A percentile compares a stretch with the other conserved stretches of the same genome.
Evolutionary conservation across 495 filamentous ascomycete genomes (phyloP).

Genomic region (Darksidea phi): DNA sequence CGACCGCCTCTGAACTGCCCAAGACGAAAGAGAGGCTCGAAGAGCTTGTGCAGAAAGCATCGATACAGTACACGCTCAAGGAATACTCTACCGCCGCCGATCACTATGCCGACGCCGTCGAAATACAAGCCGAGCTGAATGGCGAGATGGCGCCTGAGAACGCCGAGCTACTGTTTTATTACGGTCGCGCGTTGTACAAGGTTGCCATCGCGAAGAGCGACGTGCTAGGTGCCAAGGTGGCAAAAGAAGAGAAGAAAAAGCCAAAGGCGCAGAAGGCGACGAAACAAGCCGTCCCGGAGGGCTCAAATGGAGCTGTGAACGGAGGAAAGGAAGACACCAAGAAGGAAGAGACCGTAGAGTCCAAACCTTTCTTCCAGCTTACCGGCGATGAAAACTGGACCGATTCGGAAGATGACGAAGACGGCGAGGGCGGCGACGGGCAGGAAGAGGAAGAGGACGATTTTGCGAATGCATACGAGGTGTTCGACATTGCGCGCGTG

Average conservation of each 20-base stretch:
- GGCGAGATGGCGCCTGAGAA: conserved; percentile 88
- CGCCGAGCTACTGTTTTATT: conserved; percentile 87
- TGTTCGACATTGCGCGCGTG: conserved; percentile 85
- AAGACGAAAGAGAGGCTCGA: conserved; percentile 39
- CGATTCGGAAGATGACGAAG: conserved; percentile 70
- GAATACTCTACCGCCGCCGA: conserved; percentile 82
- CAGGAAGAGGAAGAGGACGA: conserved; percentile 78
- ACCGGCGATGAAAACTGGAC: conserved; percentile 92
- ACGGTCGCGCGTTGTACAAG: conserved; percentile 88
- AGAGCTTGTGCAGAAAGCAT: conserved; percentile 57
- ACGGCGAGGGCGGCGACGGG: conserved; percentile 45
- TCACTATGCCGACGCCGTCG: conserved; percentile 80
- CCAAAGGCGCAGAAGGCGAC: conserved; percentile 48
- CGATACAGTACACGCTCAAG: conserved; percentile 75
- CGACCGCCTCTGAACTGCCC: conserved; percentile 12
- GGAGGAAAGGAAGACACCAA: conserved; percentile 16
- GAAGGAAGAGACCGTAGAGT: conserved; percentile 39
- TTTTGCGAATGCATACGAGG: conserved; percentile 83
- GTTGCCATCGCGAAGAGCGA: conserved; percentile 92
- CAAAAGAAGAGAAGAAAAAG: conserved; percentile 52
- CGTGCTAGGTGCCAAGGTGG: conserved; percentile 81
- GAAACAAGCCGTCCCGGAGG: conserved; percentile 37
- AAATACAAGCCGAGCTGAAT: conserved; percentile 86
- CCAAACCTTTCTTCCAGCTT: conserved; percentile 83
- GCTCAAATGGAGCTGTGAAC: conserved; percentile 10